Percentiles rank a stretch among this genome's conserved stretches.
phyloP scores from a whole-genome alignment of 78 protist genomes.

The Paratrimastix pyriformis region DNA sequence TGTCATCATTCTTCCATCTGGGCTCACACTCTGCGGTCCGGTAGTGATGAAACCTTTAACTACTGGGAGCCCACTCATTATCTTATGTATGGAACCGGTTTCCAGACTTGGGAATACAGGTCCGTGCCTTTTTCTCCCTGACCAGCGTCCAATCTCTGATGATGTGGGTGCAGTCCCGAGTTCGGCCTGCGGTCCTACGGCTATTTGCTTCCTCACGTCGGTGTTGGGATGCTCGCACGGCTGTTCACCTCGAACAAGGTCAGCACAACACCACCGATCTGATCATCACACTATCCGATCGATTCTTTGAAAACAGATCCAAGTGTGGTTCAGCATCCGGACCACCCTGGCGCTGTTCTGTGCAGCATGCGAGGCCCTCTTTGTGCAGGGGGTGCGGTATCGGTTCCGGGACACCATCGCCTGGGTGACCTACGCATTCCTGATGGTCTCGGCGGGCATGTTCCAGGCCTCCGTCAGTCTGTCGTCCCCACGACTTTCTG shows the following conservation, averaged over 20 bases:
- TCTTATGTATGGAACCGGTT: conserved; percentile 55
- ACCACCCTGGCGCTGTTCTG: not conserved
- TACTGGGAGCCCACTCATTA: conserved; percentile 86
- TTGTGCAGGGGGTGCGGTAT: not conserved
- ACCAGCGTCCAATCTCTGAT: no score
- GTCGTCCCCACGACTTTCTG: not conserved
- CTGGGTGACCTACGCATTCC: not conserved
- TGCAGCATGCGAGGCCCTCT: not conserved
- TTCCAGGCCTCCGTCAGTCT: not conserved
- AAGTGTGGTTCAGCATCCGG: not conserved
- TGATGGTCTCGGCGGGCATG: not conserved
- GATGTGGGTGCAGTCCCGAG: no score
- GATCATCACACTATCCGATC: no score
- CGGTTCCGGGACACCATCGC: not conserved
- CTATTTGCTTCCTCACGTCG: conserved; percentile 40
- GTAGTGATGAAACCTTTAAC: conserved; percentile 85
- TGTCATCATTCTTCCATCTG: no score
- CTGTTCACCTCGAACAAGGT: no score
- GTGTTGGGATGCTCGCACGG: not conserved
- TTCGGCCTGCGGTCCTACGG: conserved; percentile 71
- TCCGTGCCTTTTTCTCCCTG: not conserved
- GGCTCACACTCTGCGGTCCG: no score
- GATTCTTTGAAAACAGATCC: no score
- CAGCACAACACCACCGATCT: no score
- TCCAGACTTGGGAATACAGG: conserved; percentile 86